Evolutionary conservation across 1,284 basidiomycete species (phyloP), one percentile per base, ranked within the genome.

Genomic region (Clitocybe nebularis): DNA sequence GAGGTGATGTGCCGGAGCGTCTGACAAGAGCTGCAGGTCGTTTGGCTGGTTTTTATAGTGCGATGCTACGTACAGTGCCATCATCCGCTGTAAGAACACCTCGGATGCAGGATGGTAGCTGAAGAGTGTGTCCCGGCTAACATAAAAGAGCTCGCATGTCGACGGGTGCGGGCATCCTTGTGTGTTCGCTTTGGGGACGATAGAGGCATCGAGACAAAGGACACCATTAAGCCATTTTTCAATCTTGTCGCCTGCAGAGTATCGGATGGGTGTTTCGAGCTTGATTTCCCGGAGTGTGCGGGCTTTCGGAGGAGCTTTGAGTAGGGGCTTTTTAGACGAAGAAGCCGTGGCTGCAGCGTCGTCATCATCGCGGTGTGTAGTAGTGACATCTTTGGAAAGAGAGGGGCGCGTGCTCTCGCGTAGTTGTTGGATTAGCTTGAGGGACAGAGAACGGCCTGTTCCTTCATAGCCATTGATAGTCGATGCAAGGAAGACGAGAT

Each of bases 21-120:
- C 96, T 5, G 89, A 92, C 64, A 99, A 81, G 42, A 99, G 79
- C 62, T 99, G 95, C 32, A 99, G 73, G 61, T 99, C 96, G 62
- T 99, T 99, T 14, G 96, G 96, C 59, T 94, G 91, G 66, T 99
- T 99, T 67, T 99, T 99, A 75, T 99, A 99, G 65, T 99, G 96
- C 38, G 84, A 88, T 1, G 95, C 90, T 40, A 99, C 94, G 64
- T 97, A 99, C 1, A 99, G 75, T 4, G 91, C 88, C 93, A 98
- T 97, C 88, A 99, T 93, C 34, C 94, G 82, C 66, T 99, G 96
- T 32, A 99, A 74, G 72, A 99, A 99, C 14, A 89, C 77, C 64
- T 99, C 96, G 3, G 90, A 93, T 3, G 94, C 95, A 0, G 95
- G 92, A 62, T 99, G 94, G 69, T 88, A 99, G 55, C 87, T 92